These are phyloP conservation scores for Groenewaldozyma auringiensis DNA, from an alignment of 1,139 yeast genomes.

Conservation along the genomic window DNA sequence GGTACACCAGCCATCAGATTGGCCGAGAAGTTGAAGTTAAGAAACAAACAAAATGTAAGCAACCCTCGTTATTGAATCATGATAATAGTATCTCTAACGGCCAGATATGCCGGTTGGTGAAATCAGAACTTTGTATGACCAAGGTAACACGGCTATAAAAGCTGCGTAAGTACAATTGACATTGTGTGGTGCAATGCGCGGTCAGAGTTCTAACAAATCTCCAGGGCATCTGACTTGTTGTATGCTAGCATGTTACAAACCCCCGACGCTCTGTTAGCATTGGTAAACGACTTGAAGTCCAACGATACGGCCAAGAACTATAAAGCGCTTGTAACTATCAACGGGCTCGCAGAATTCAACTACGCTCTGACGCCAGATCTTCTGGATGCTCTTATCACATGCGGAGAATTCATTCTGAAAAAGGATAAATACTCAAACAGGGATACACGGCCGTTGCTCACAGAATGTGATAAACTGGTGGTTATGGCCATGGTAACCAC, in stretches of 20 bases:
- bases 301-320: neutral
- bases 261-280: neutral
- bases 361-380: neutral
- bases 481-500: neutral
- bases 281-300: neutral
- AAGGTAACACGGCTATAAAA: slow-evolving; percentile 15
- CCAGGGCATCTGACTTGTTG: neutral
- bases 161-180: neutral
- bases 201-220: neutral
- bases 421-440: neutral
- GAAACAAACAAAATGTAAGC: neutral
- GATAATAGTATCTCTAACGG: neutral
- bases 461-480: neutral
- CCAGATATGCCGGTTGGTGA: slow-evolving; percentile 15
- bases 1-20: neutral
- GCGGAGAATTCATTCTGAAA: neutral
- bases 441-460: neutral
- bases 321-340: neutral
- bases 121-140: slow-evolving; percentile 14
- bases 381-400: neutral
- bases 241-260: neutral
- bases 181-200: too few species aligned
- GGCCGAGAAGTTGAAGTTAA: neutral
- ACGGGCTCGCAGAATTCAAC: neutral
- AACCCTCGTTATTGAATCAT: neutral